A percentile compares a stretch with the other conserved stretches of the same genome.
Evolutionary conservation across 2,329 filamentous ascomycete genomes (phyloP).

Genomic region (Verticillium albo-atrum): DNA sequence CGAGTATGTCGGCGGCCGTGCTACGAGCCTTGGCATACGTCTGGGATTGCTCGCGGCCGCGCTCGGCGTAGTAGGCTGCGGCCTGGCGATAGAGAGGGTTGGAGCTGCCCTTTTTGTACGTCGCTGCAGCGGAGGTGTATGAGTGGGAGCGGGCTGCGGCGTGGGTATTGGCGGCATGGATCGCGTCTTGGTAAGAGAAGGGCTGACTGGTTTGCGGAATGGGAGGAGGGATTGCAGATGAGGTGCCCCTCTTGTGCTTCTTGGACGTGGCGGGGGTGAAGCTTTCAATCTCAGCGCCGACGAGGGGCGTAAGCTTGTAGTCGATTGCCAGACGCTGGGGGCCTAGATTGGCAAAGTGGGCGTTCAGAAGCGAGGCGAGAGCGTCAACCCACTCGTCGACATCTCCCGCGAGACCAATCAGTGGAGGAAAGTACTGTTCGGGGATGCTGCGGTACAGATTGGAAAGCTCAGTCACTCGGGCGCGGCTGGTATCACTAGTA

Average conservation of each 20-base stretch:
- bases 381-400: constrained; percentile 34
- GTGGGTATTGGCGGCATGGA: constrained; percentile 19
- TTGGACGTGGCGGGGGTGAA: background rate
- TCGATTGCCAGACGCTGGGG: constrained; percentile 29
- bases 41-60: constrained; percentile 60
- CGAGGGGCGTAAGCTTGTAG: constrained; percentile 33
- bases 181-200: constrained; percentile 6
- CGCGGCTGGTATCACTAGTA: constrained; percentile 22
- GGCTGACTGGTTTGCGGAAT: background rate
- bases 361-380: constrained; percentile 35
- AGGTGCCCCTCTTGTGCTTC: background rate
- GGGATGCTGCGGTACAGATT: constrained; percentile 38
- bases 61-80: constrained; percentile 69
- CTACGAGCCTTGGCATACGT: constrained; percentile 55
- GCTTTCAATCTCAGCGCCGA: constrained; percentile 23
- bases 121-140: constrained; percentile 31
- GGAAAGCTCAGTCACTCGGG: constrained; percentile 25
- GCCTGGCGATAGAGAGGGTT: constrained; percentile 71
- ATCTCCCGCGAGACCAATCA: constrained; percentile 25
- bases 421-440: constrained; percentile 33
- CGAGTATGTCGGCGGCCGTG: constrained; percentile 65
- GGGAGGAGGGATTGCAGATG: background rate
- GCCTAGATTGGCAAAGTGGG: constrained; percentile 35
- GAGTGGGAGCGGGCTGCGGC: constrained; percentile 24
- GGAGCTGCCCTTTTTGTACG: constrained; percentile 52